phyloP scores from a whole-genome alignment of 495 filamentous ascomycete species.

The Umbilicaria muhlenbergii region DNA sequence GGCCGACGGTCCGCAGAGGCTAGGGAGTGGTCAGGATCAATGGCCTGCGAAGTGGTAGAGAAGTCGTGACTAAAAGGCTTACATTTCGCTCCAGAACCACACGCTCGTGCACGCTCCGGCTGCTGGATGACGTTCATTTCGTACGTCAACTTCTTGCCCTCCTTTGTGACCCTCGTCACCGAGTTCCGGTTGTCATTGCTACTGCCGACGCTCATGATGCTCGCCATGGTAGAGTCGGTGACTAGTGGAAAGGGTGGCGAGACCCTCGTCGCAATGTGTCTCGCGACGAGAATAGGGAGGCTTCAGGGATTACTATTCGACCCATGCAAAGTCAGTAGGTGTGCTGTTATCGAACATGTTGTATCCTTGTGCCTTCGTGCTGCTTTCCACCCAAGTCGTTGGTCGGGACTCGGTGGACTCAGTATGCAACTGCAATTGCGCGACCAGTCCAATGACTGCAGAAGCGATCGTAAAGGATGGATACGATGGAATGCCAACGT shows the following conservation, averaged over 20 bases:
- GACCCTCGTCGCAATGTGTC: conserved; percentile 40
- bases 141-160: conserved; percentile 72
- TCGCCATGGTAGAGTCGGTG: conserved; percentile 17
- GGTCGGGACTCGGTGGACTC: conserved; percentile 37
- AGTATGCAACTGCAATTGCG: conserved; percentile 42
- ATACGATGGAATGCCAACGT: conserved; percentile 9
- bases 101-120: conserved; percentile 88
- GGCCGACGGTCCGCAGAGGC: conserved; percentile 91
- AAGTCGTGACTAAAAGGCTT: conserved; percentile 19
- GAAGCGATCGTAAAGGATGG: conserved; percentile 26
- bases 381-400: conserved; percentile 18
- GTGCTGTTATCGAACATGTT: no score
- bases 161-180: conserved; percentile 53
- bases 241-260: conserved; percentile 29
- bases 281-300: no score
- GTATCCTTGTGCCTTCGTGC: conserved; percentile 4
- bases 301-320: no score
- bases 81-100: conserved; percentile 92
- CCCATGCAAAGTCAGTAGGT: no score
- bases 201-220: conserved; percentile 23
- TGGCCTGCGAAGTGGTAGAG: not conserved
- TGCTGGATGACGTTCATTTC: conserved; percentile 80
- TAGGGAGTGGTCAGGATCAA: conserved; percentile 18
- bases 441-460: conserved; percentile 42
- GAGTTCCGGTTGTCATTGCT: conserved; percentile 42